Conservation (phyloP, 2,329 filamentous ascomycete species). For the Verticillium nonalfalfae region DNA sequence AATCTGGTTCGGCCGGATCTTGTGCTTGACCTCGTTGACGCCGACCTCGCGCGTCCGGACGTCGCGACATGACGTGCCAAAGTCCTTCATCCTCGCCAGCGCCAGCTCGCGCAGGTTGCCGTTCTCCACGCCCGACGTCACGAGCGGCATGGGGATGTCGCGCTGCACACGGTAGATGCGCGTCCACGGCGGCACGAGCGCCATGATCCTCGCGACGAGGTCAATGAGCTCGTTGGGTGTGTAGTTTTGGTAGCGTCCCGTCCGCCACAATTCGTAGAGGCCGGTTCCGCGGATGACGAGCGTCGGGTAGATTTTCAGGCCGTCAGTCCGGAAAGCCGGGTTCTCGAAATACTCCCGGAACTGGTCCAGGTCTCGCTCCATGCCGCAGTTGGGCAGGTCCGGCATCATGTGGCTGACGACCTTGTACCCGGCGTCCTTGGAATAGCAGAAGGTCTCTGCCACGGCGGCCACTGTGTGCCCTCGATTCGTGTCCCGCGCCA, state of each 20-base stretch:
- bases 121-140: conserved; percentile 98
- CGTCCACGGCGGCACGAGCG: conserved; percentile 93
- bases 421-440: conserved; percentile 98
- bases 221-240: conserved; percentile 96
- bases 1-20: conserved; percentile 92
- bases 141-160: conserved; percentile 98
- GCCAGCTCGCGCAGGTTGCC: conserved; percentile 92
- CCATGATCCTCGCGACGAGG: conserved; percentile 91
- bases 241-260: conserved; percentile 96
- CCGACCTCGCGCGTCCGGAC: conserved; percentile 95
- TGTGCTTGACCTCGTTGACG: conserved; percentile 98
- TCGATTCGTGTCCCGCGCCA: conserved; percentile 94
- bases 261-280: conserved; percentile 95
- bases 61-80: conserved; percentile 93
- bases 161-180: conserved; percentile 97
- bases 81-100: conserved; percentile 97
- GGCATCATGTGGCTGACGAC: conserved; percentile 99
- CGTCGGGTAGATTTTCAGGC: conserved; percentile 96
- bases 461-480: conserved; percentile 94
- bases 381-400: conserved; percentile 93
- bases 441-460: conserved; percentile 92
- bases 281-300: conserved; percentile 95
- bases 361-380: conserved; percentile 95
- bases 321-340: conserved; percentile 91
- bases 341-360: conserved; percentile 98